A percentile compares a stretch with the other conserved stretches of the same genome.
Conservation (phyloP, 2,329 filamentous ascomycete species). For the Arthroderma sp. region DNA sequence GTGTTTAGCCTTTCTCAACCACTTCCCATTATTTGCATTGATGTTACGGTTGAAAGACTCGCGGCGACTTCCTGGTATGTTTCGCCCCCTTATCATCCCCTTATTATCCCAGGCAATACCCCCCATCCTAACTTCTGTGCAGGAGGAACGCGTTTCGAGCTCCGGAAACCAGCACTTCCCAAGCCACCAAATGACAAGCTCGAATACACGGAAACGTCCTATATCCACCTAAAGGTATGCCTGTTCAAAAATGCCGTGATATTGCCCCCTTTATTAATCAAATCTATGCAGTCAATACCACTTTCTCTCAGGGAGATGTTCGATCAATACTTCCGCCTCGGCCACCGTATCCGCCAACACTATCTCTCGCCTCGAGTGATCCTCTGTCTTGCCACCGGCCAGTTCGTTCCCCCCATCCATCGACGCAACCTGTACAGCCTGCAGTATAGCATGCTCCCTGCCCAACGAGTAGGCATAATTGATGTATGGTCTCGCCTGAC, state of each 20-base stretch:
- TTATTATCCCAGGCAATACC: slow-evolving; percentile 7
- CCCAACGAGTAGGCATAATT: slow-evolving; percentile 61
- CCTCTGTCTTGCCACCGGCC: slow-evolving; percentile 74
- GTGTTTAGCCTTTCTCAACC: slow-evolving; percentile 82
- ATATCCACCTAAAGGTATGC: slow-evolving; percentile 71
- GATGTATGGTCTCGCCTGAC: slow-evolving; percentile 75
- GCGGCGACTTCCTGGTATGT: slow-evolving; percentile 64
- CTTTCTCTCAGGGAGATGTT: slow-evolving; percentile 90
- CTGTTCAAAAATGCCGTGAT: neutral
- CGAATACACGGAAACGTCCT: slow-evolving; percentile 53
- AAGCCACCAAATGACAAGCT: slow-evolving; percentile 21
- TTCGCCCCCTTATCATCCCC: slow-evolving; percentile 15
- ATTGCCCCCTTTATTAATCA: neutral
- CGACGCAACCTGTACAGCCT: slow-evolving; percentile 88
- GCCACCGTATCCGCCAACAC: slow-evolving; percentile 81
- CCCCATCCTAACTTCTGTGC: slow-evolving; percentile 3
- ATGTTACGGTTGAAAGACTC: slow-evolving; percentile 96
- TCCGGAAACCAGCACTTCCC: slow-evolving; percentile 52
- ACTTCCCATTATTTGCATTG: slow-evolving; percentile 91
- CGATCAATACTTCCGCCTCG: slow-evolving; percentile 92
- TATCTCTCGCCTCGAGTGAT: slow-evolving; percentile 84
- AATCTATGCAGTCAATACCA: slow-evolving; percentile 57
- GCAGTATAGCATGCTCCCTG: slow-evolving; percentile 95
- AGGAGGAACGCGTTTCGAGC: slow-evolving; percentile 82
- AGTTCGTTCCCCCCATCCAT: slow-evolving; percentile 89